Conservation (phyloP, 2,329 filamentous ascomycete species). For the Alternaria tenuissima region DNA sequence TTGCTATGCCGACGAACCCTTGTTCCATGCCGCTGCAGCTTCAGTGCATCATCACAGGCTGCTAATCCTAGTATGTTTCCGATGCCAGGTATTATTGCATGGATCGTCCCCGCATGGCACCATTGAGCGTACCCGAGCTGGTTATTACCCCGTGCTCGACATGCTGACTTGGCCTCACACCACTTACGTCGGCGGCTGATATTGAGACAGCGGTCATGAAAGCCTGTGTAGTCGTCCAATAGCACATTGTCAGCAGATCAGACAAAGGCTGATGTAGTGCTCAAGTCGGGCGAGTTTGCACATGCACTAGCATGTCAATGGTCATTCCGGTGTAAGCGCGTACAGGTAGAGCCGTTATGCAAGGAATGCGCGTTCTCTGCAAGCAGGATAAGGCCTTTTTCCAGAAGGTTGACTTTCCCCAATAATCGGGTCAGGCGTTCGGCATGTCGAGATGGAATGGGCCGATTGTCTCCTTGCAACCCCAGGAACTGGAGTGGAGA, state of each 20-base stretch:
- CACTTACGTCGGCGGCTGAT: constrained; percentile 36
- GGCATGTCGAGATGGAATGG: constrained; percentile 25
- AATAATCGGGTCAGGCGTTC: not conserved
- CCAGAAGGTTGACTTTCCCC: not conserved
- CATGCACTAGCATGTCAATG: not conserved
- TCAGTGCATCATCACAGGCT: constrained; percentile 11
- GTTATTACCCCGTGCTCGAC: constrained; percentile 30
- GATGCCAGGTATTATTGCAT: not conserved
- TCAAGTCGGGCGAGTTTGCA: not conserved
- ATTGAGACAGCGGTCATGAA: constrained; percentile 3
- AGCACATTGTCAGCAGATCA: not conserved
- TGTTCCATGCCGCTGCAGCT: constrained; percentile 9
- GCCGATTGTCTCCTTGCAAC: constrained; percentile 7
- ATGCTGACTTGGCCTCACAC: constrained; percentile 11
- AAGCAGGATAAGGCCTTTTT: not conserved
- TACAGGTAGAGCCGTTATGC: not conserved
- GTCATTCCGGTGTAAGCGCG: not conserved
- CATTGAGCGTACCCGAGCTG: constrained; percentile 5
- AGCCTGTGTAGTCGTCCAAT: not conserved
- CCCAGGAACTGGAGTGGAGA: constrained; percentile 9
- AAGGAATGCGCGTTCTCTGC: not conserved
- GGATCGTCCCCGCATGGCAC: constrained; percentile 12
- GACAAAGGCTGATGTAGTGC: not conserved
- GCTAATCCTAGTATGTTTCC: constrained; percentile 6
- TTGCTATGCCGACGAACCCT: constrained; percentile 12